phyloP scores from a whole-genome alignment of 495 filamentous ascomycete genomes.

The Neurospora pannonica region DNA sequence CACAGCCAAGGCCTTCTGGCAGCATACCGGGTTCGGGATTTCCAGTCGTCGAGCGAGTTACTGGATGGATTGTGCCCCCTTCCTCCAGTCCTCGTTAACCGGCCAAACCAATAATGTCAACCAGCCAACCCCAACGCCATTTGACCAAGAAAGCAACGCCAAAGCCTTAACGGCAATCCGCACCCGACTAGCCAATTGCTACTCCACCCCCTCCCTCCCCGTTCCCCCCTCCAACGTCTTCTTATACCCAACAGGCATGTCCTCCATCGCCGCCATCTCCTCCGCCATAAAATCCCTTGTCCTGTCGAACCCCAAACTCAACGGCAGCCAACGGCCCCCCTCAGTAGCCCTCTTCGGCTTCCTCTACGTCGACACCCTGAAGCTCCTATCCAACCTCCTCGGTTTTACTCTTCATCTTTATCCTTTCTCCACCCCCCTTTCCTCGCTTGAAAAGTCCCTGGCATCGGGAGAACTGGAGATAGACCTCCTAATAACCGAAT shows the following conservation, averaged over 20 bases:
- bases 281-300: constrained; percentile 1
- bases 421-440: constrained; percentile 2
- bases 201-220: neutral
- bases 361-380: constrained; percentile 22
- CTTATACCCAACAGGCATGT: constrained; percentile 17
- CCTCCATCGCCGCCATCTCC: constrained; percentile 5
- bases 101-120: neutral
- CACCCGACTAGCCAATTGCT: neutral
- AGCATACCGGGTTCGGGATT: constrained; percentile 22
- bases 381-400: constrained; percentile 7
- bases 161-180: neutral
- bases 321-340: neutral
- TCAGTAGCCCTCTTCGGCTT: constrained; percentile 4
- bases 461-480: neutral
- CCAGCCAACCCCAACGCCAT: neutral
- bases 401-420: neutral
- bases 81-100: neutral
- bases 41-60: constrained; percentile 15
- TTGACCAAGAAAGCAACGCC: neutral
- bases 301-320: neutral
- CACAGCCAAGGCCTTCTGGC: constrained; percentile 16
- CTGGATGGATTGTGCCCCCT: constrained; percentile 9
- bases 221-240: constrained; percentile 8
- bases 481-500: constrained; percentile 16
- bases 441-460: no score